phyloP scores from a whole-genome alignment of 768 basidiomycete species.

The Cyclocybe aegerita region DNA sequence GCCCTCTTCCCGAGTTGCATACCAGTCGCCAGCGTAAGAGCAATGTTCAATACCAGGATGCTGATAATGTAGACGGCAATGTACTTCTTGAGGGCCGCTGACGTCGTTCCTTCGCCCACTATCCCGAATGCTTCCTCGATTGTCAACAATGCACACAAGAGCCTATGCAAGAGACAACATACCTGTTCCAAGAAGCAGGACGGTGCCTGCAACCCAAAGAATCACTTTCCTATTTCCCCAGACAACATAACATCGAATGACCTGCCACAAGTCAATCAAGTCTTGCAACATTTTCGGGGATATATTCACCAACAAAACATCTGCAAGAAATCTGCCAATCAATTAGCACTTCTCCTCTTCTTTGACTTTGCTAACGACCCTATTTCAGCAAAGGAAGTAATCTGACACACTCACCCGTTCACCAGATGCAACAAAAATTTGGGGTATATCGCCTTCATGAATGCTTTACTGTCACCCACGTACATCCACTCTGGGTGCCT shows the following conservation, averaged over 20 bases:
- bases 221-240: conserved; percentile 23
- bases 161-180: not conserved
- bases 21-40: conserved; percentile 24
- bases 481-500: conserved; percentile 8
- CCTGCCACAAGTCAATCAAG: conserved; percentile 7
- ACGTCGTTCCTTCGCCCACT: conserved; percentile 17
- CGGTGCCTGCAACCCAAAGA: conserved; percentile 12
- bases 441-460: conserved; percentile 14
- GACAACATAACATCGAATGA: conserved; percentile 26
- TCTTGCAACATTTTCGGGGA: not conserved
- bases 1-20: not conserved
- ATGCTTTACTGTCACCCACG: not conserved
- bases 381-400: too few relatives aligned
- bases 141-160: not conserved
- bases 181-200: conserved; percentile 24
- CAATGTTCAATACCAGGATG: conserved; percentile 15
- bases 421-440: conserved; percentile 23
- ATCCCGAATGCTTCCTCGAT: conserved; percentile 15
- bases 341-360: not conserved
- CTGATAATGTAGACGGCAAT: conserved; percentile 14
- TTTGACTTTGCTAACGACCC: not conserved
- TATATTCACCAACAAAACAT: conserved; percentile 22
- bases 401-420: conserved; percentile 21
- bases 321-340: conserved; percentile 22
- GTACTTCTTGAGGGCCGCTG: conserved; percentile 9